Conservation (phyloP, 768 basidiomycete genomes). For the Termitomyces sp. region DNA sequence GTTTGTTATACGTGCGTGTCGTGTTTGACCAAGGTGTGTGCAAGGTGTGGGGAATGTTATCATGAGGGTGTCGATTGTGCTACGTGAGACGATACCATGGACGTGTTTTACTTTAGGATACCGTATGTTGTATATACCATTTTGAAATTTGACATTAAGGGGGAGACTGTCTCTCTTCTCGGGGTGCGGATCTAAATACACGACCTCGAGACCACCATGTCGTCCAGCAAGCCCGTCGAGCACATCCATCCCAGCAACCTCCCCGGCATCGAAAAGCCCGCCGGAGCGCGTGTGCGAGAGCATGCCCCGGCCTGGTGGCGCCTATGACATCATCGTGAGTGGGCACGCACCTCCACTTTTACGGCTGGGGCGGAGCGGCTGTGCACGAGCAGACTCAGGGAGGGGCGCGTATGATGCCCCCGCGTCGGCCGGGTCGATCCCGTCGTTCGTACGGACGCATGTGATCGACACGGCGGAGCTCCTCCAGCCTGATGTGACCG, state of each 20-base stretch:
- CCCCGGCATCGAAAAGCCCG: slow-evolving; percentile 45
- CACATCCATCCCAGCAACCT: slow-evolving; percentile 28
- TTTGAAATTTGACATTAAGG: not conserved
- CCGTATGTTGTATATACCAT: not conserved
- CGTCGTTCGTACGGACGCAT: slow-evolving; percentile 53
- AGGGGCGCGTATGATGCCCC: slow-evolving; percentile 56
- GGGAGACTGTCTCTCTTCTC: not conserved
- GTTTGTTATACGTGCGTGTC: slow-evolving; percentile 21
- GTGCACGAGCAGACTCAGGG: slow-evolving; percentile 54
- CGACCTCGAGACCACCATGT: not conserved
- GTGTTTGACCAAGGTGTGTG: slow-evolving; percentile 32
- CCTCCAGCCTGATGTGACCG: slow-evolving; percentile 50
- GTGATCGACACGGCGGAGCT: slow-evolving; percentile 54
- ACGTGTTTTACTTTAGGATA: not conserved
- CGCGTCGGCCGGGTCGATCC: slow-evolving; percentile 45
- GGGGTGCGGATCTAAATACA: slow-evolving; percentile 5
- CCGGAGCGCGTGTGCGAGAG: slow-evolving; percentile 59
- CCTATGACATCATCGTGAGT: slow-evolving; percentile 25
- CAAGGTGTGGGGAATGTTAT: slow-evolving; percentile 29
- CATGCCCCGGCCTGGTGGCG: too few relatives aligned
- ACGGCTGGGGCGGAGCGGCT: slow-evolving; percentile 49
- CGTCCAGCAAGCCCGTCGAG: slow-evolving; percentile 7
- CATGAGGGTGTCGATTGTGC: slow-evolving; percentile 37
- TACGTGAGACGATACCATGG: not conserved
- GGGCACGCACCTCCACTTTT: slow-evolving; percentile 76